These are phyloP conservation scores for Corynespora cassiicola DNA, from an alignment of 2,329 filamentous ascomycete species.

Conservation along the genomic window DNA sequence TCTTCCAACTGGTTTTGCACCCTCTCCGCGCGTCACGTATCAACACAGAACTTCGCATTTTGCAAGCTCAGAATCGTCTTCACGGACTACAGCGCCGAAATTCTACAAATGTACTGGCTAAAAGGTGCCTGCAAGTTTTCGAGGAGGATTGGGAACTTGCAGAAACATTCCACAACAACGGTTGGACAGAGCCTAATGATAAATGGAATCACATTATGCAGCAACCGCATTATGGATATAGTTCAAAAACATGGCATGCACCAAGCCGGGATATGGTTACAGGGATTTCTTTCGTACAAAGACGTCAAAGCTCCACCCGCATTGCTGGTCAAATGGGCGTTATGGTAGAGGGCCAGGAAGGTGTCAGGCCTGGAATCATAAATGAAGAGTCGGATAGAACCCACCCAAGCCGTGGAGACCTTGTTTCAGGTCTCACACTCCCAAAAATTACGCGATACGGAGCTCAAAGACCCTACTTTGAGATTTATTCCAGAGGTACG, in stretches of 20 bases:
- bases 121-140: conserved; percentile 4
- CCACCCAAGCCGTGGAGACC: conserved; percentile 60
- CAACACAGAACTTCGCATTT: conserved; percentile 33
- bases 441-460: conserved; percentile 7
- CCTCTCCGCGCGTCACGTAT: conserved; percentile 62
- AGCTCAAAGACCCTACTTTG: conserved; percentile 3
- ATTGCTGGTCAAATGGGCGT: conserved; percentile 63
- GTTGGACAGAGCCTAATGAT: conserved; percentile 32
- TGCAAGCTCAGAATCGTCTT: conserved; percentile 57
- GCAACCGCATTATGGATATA: conserved; percentile 37
- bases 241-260: conserved; percentile 64
- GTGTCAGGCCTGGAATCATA: conserved; percentile 7
- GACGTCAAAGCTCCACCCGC: conserved; percentile 58
- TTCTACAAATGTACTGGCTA: conserved; percentile 7
- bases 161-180: conserved; percentile 14
- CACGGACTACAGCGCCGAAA: conserved; percentile 48
- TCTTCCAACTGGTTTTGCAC: conserved; percentile 65
- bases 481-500: conserved; percentile 1
- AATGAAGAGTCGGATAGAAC: conserved; percentile 70
- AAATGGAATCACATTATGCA: conserved; percentile 70
- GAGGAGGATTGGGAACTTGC: conserved; percentile 10
- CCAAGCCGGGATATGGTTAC: conserved; percentile 70
- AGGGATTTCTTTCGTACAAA: conserved; percentile 62
- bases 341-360: conserved; percentile 60
- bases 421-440: conserved; percentile 19